These are phyloP conservation scores for Claviceps spartinae DNA, from an alignment of 2,329 filamentous ascomycete genomes.

Conservation along the genomic window DNA sequence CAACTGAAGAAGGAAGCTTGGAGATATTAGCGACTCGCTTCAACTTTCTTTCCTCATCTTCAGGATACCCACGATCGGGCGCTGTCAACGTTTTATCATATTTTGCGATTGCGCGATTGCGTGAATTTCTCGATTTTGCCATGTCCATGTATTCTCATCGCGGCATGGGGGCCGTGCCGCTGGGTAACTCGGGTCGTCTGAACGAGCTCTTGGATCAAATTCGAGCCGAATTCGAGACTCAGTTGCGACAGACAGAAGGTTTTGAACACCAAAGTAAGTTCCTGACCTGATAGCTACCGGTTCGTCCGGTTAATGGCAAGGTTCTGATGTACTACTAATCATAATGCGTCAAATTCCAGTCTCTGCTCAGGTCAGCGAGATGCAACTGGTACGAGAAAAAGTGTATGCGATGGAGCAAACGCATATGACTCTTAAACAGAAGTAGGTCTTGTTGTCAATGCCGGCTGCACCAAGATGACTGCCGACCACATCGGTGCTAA, in stretches of 20 bases:
- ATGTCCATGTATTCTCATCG: slow-evolving; percentile 88
- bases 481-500: slow-evolving; percentile 4
- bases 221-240: slow-evolving; percentile 78
- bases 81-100: not conserved
- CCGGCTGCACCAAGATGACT: slow-evolving; percentile 2
- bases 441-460: slow-evolving; percentile 43
- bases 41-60: not conserved
- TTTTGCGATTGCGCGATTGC: not conserved
- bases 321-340: not conserved
- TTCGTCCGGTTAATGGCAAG: not conserved
- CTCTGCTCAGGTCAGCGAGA: slow-evolving; percentile 80
- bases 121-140: slow-evolving; percentile 4
- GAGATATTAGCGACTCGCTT: not conserved
- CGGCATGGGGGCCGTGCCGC: slow-evolving; percentile 61
- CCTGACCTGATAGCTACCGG: not conserved
- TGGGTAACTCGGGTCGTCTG: slow-evolving; percentile 48
- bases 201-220: slow-evolving; percentile 88
- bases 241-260: slow-evolving; percentile 67
- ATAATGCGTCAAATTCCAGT: slow-evolving; percentile 39
- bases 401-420: slow-evolving; percentile 86
- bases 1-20: not conserved
- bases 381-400: slow-evolving; percentile 86
- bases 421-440: slow-evolving; percentile 77
- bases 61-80: not conserved
- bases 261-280: slow-evolving; percentile 86